These are phyloP conservation scores for Funneliformis mosseae DNA, from an alignment of 192 early-diverging fungal genomes.

Conservation along the genomic window DNA sequence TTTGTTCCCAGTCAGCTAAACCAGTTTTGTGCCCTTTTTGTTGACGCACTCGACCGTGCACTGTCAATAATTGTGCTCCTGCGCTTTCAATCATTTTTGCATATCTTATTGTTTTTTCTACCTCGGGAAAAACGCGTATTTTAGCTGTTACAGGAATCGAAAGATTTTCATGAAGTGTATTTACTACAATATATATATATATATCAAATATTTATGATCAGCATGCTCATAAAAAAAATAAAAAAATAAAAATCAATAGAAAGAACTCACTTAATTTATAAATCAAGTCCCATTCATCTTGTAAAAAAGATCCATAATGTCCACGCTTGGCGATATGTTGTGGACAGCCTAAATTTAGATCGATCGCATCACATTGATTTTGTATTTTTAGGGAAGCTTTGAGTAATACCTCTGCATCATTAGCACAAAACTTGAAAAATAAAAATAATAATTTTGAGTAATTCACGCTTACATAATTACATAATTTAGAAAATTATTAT, in stretches of 20 bases:
- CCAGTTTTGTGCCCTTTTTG: constrained; percentile 98
- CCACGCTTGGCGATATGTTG: constrained; percentile 92
- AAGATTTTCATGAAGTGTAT: constrained; percentile 77
- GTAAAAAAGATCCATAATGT: constrained; percentile 82
- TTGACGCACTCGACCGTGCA: constrained; percentile 93
- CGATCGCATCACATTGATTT: constrained; percentile 87
- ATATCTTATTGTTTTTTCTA: constrained; percentile 88
- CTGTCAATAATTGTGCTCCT: constrained; percentile 89
- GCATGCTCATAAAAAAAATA: too few relatives aligned
- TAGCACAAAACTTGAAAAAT: constrained; percentile 86
- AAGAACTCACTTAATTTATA: constrained; percentile 44
- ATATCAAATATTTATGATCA: background rate
- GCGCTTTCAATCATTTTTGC: constrained; percentile 95
- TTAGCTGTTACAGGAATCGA: constrained; percentile 94
- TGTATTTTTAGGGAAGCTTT: constrained; percentile 82
- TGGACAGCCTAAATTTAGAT: constrained; percentile 96
- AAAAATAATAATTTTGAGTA: background rate
- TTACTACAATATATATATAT: constrained; percentile 55
- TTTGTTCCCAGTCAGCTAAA: constrained; percentile 95
- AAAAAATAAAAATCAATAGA: constrained; percentile 68
- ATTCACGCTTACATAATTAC: background rate
- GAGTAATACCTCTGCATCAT: constrained; percentile 84
- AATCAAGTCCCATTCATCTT: constrained; percentile 88
- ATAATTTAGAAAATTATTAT: background rate
- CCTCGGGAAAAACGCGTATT: constrained; percentile 88